phyloP scores from a whole-genome alignment of 2,329 filamentous ascomycete species.

The Daldinia sp. region DNA sequence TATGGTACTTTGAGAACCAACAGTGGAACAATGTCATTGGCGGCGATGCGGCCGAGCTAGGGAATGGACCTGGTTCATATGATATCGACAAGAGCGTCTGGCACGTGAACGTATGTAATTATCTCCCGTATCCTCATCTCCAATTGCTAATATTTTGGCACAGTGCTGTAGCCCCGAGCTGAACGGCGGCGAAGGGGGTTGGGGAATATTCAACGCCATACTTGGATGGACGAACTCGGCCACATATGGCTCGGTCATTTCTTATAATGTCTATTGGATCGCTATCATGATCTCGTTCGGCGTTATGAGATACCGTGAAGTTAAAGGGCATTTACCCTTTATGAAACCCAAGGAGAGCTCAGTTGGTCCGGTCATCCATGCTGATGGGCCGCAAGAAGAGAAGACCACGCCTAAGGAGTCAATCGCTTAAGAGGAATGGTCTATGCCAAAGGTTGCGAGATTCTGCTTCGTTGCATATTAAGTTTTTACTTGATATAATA shows the following conservation, averaged over 20 bases:
- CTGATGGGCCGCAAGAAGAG: constrained; percentile 11
- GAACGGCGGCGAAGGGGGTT: constrained; percentile 77
- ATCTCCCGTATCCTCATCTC: constrained; percentile 20
- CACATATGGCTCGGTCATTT: constrained; percentile 86
- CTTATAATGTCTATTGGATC: constrained; percentile 91
- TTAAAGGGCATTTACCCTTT: constrained; percentile 63
- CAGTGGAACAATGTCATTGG: constrained; percentile 75
- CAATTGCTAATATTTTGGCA: constrained; percentile 6
- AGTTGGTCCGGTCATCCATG: constrained; percentile 4
- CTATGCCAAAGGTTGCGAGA: neutral
- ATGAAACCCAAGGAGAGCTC: constrained; percentile 43
- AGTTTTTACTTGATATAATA: neutral
- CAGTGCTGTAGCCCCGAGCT: constrained; percentile 82
- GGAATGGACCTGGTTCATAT: constrained; percentile 78
- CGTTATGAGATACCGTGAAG: constrained; percentile 75
- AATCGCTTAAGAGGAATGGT: constrained; percentile 12
- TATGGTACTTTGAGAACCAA: constrained; percentile 80
- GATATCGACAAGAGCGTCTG: constrained; percentile 83
- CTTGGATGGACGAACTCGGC: constrained; percentile 91
- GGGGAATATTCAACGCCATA: constrained; percentile 89
- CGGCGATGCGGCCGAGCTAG: constrained; percentile 64
- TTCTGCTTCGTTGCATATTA: neutral
- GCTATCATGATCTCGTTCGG: constrained; percentile 74
- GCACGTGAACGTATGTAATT: constrained; percentile 78
- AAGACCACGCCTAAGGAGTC: constrained; percentile 12